A percentile compares a stretch with the other conserved stretches of the same genome.
Evolutionary conservation across 129 eudicot species (phyloP).

Genomic region (Chrysanthemum seticuspe): DNA sequence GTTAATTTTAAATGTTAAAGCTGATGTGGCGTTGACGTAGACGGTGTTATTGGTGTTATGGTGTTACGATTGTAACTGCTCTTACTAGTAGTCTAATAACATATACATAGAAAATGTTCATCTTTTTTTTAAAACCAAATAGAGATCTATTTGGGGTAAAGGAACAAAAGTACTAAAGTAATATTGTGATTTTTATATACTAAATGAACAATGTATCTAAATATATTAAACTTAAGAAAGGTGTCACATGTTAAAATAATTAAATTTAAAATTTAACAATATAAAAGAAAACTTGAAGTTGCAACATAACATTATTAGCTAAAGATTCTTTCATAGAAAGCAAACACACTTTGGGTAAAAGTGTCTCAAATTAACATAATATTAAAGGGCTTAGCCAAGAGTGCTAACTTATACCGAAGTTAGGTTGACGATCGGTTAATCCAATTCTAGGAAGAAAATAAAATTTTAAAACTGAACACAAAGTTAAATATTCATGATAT

Average conservation of each 20-base stretch:
- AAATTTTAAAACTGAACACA: too few relatives aligned
- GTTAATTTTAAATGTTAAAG: too few relatives aligned
- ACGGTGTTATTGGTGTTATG: too few relatives aligned
- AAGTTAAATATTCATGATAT: too few relatives aligned
- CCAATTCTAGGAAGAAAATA: too few relatives aligned
- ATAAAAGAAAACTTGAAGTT: neutral
- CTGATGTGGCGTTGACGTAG: too few relatives aligned
- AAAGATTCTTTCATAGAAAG: neutral
- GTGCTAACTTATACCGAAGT: too few relatives aligned
- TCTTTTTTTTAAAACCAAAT: neutral
- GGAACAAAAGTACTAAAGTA: neutral
- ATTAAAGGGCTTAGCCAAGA: too few relatives aligned
- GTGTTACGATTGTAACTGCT: too few relatives aligned
- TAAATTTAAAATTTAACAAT: conserved; percentile 3
- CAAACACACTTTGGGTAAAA: neutral
- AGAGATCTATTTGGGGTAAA: neutral
- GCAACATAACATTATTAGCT: neutral
- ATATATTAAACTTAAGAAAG: conserved; percentile 2
- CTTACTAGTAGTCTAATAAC: neutral
- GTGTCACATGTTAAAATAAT: conserved; percentile 8
- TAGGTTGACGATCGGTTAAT: too few relatives aligned
- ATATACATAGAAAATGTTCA: neutral
- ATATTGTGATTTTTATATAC: neutral
- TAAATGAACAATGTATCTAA: neutral
- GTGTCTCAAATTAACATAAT: too few relatives aligned